phyloP scores from a whole-genome alignment of 2,329 filamentous ascomycete genomes.

The Cadophora gregata region DNA sequence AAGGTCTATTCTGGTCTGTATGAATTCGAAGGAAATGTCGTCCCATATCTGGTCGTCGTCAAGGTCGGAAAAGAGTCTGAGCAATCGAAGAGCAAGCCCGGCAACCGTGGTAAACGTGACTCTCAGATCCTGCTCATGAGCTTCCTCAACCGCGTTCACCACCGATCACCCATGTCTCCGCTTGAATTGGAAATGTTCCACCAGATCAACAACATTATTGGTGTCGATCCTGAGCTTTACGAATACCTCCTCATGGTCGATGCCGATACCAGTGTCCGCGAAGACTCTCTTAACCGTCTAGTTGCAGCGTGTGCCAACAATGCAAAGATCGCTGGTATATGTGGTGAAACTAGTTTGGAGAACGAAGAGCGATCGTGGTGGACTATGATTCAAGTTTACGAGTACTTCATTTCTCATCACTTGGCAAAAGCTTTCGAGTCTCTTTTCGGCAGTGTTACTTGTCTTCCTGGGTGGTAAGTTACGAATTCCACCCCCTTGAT shows the following conservation, averaged over 20 bases:
- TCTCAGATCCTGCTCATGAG: conserved; percentile 95
- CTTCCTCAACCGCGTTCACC: conserved; percentile 97
- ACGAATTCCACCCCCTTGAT: neutral
- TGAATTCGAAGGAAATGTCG: conserved; percentile 96
- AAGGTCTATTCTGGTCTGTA: conserved; percentile 99
- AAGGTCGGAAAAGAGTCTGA: conserved; percentile 98
- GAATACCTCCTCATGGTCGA: conserved; percentile 98
- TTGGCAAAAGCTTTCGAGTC: conserved; percentile 97
- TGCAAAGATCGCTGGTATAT: conserved; percentile 95
- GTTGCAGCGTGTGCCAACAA: conserved; percentile 94
- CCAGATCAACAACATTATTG: conserved; percentile 99
- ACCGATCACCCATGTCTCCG: conserved; percentile 91
- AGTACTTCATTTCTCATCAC: conserved; percentile 99
- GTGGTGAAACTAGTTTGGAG: conserved; percentile 93
- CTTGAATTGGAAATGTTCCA: conserved; percentile 98
- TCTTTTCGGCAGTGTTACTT: conserved; percentile 96
- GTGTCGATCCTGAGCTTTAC: conserved; percentile 95
- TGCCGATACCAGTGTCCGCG: conserved; percentile 91
- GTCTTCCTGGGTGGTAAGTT: conserved; percentile 96
- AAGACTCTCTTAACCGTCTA: conserved; percentile 90
- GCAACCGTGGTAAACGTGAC: conserved; percentile 98
- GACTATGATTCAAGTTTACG: conserved; percentile 99
- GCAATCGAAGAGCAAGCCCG: conserved; percentile 87
- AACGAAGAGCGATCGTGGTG: conserved; percentile 96
- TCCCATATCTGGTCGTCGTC: conserved; percentile 93